phyloP scores from a whole-genome alignment of 441 rosid genomes.

The Populus hybrid region DNA sequence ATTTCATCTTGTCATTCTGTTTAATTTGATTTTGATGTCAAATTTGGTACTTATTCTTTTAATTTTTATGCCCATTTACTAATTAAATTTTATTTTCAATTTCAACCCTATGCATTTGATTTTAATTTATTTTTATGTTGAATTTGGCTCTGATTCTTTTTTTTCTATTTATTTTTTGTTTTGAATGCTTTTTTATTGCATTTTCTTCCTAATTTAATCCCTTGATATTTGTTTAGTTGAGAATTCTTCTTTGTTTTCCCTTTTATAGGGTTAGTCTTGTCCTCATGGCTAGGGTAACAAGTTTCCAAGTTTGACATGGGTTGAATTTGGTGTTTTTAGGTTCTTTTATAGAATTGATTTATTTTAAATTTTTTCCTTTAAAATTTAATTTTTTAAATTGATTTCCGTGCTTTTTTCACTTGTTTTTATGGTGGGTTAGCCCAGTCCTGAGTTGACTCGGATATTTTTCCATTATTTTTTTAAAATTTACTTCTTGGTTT shows the following conservation, averaged over 20 bases:
- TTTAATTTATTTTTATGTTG: too few species aligned
- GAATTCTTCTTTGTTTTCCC: background rate
- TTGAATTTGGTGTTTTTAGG: background rate
- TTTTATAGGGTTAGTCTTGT: background rate
- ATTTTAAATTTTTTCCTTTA: background rate
- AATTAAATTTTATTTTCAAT: too few species aligned
- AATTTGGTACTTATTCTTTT: too few species aligned
- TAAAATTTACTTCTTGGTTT: too few species aligned
- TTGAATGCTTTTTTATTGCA: background rate
- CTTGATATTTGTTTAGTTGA: background rate
- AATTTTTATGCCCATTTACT: too few species aligned
- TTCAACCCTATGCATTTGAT: too few species aligned
- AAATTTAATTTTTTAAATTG: background rate
- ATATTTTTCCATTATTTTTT: too few species aligned
- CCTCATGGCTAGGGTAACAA: background rate
- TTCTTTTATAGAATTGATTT: background rate
- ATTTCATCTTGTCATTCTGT: too few species aligned
- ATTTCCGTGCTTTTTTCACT: background rate
- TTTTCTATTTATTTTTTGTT: background rate
- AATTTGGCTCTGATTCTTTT: background rate
- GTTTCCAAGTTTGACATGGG: background rate
- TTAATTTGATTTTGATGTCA: too few species aligned
- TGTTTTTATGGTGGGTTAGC: too few species aligned
- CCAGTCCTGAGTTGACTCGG: too few species aligned
- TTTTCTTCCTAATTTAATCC: background rate